Evolutionary conservation across 2,329 filamentous ascomycete species (phyloP).

Genomic region (Aspergillus glaucus): DNA sequence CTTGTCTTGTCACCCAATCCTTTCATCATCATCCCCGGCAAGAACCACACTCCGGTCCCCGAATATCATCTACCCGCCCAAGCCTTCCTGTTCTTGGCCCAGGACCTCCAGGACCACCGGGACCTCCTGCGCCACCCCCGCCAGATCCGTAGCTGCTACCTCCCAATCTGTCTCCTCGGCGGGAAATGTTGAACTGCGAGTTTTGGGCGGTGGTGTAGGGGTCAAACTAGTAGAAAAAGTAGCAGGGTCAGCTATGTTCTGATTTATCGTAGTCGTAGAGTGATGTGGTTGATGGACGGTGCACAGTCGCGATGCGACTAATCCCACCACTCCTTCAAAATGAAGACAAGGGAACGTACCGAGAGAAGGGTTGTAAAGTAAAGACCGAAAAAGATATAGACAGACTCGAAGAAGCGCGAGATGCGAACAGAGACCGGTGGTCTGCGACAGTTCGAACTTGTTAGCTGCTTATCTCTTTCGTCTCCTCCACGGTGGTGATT

Average conservation of each 20-base stretch:
- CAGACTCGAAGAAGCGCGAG: slow-evolving; percentile 33
- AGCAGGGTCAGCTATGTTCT: slow-evolving; percentile 8
- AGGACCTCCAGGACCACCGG: slow-evolving; percentile 12
- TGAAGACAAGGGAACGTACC: slow-evolving; percentile 24
- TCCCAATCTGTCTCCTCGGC: slow-evolving; percentile 21
- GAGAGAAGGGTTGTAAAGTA: slow-evolving; percentile 46
- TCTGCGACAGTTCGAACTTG: slow-evolving; percentile 18
- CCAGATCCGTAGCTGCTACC: slow-evolving; percentile 16
- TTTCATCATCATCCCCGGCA: slow-evolving; percentile 26
- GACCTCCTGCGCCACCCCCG: slow-evolving; percentile 22
- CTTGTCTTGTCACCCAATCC: background rate
- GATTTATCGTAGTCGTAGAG: background rate
- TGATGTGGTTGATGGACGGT: too few relatives aligned
- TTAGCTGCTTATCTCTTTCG: background rate
- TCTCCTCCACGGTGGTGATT: background rate
- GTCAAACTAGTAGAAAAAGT: slow-evolving; percentile 33
- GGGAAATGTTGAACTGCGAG: slow-evolving; percentile 41
- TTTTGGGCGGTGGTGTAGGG: slow-evolving; percentile 40
- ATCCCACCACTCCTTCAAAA: background rate
- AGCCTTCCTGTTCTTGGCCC: slow-evolving; percentile 24
- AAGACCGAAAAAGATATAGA: slow-evolving; percentile 44
- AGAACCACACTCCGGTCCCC: slow-evolving; percentile 43
- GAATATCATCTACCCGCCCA: slow-evolving; percentile 43
- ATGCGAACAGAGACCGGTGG: slow-evolving; percentile 41
- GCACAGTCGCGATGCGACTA: too few relatives aligned